A percentile compares a stretch with the other conserved stretches of the same genome.
Evolutionary conservation across 1,284 basidiomycete species (phyloP).

Genomic region (Cronartium quercuum): DNA sequence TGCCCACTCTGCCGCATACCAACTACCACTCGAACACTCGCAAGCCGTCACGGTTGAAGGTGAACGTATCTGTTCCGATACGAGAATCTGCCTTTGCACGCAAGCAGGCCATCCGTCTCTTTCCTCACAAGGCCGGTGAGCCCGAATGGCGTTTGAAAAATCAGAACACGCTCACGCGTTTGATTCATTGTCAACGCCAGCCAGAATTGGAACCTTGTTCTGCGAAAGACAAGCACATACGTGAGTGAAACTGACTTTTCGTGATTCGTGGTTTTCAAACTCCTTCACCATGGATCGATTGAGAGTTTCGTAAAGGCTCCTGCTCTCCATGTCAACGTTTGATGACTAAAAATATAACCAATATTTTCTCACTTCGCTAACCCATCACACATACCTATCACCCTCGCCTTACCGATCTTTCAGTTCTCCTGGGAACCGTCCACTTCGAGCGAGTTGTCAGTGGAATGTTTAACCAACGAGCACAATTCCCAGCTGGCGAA

Average conservation of each 20-base stretch:
- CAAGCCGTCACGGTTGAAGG: too few relatives aligned
- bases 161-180: not conserved
- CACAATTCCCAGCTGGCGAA: slow-evolving; percentile 31
- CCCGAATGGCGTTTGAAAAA: not conserved
- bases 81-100: slow-evolving; percentile 1
- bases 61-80: not conserved
- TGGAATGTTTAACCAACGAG: slow-evolving; percentile 18
- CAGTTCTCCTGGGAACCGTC: slow-evolving; percentile 22
- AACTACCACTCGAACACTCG: not conserved
- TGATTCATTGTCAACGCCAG: not conserved
- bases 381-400: not conserved
- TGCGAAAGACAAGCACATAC: not conserved
- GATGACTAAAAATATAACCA: not conserved
- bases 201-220: not conserved
- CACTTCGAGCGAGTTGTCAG: slow-evolving; percentile 21
- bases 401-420: not conserved
- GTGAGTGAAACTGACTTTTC: too few relatives aligned
- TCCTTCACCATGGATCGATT: too few relatives aligned
- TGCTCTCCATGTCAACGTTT: not conserved
- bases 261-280: not conserved
- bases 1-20: not conserved
- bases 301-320: not conserved
- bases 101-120: not conserved
- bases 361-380: not conserved
- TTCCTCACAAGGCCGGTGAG: not conserved